Evolutionary conservation across 768 basidiomycete species (phyloP), one percentile per base, ranked within the genome.

Genomic region (Daedaleopsis nitida): DNA sequence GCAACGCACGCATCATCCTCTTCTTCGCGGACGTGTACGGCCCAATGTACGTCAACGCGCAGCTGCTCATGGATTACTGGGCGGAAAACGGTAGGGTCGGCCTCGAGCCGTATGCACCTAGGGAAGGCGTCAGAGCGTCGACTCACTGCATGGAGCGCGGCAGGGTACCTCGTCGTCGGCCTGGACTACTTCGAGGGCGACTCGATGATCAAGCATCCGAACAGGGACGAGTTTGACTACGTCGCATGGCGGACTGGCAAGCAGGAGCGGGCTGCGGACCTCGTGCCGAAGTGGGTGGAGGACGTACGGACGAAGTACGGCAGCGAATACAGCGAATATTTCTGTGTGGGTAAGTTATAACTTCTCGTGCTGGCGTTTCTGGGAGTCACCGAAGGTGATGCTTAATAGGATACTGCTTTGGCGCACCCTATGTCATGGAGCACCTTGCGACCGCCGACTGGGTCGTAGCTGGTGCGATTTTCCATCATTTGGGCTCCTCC

Each of bases 161-260:
- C 47, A 87, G 86, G 86, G 1, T 88, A 81, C 67, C 72, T 76
- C 48, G 85, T 88, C 5, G 69, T 87, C 5, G 85, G 84, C 2
- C 71, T 82, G 44, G 87, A 88, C 62, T 88, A 86, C 70, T 87
- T 89, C 72, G 78, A 86, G 52, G 85, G 86, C 8, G 83, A 87
- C 55, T 75, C 81, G 12, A 65, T 87, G 1, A 66, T 79, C n/a
- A 56, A 66, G 1, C 77, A 81, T 62, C 68, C 72, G 21, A 70
- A 73, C 2, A 74, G 79, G 39, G 72, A 75, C 12, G 70, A 51
- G 35, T 79, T 77, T 49, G 74, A 80, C 58, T 73, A 75, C 35
- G 42, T 59, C 1, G 74, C 73, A 0, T 88, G 86, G 85, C 70
- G 78, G 1, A 77, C 74, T 49, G 66, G 67, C 12, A 69, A 61